Evolutionary conservation across 2,329 filamentous ascomycete species (phyloP).

Genomic region (Fusarium falciforme): DNA sequence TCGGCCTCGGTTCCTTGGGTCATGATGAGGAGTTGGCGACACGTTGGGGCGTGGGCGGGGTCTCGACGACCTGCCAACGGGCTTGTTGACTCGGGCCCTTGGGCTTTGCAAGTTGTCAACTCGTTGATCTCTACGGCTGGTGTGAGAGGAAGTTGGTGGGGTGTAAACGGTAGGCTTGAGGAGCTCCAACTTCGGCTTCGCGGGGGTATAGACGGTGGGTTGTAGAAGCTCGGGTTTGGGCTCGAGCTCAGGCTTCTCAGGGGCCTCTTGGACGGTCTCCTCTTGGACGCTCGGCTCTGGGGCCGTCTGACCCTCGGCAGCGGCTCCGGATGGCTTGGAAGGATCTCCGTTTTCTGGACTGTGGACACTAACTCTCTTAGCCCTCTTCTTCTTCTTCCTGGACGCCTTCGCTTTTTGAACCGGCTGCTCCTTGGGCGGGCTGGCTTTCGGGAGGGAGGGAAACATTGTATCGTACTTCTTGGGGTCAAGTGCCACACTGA

Average conservation of each 20-base stretch:
- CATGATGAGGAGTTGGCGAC: slow-evolving; percentile 29
- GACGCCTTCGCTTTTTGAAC: neutral
- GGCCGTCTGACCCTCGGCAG: neutral
- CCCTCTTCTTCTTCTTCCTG: neutral
- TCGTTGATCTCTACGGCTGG: neutral
- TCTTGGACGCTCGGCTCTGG: neutral
- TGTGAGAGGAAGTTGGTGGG: slow-evolving; percentile 21
- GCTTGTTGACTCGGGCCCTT: neutral
- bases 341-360: neutral
- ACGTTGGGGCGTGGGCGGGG: neutral
- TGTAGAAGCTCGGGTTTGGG: slow-evolving; percentile 11
- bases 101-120: neutral
- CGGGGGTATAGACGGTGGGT: slow-evolving; percentile 27
- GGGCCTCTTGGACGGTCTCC: neutral
- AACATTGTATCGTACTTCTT: slow-evolving; percentile 41
- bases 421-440: neutral
- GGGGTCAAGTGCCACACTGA: slow-evolving; percentile 27
- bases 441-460: slow-evolving; percentile 26
- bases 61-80: slow-evolving; percentile 8
- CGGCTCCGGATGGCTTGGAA: neutral
- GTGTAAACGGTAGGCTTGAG: slow-evolving; percentile 27
- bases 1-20: slow-evolving; percentile 14
- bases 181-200: slow-evolving; percentile 10
- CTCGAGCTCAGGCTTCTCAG: neutral
- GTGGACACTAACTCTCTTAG: neutral